Evolutionary conservation across 352 stramenopile species (phyloP).

Genomic region (Globisporangium ultimum): DNA sequence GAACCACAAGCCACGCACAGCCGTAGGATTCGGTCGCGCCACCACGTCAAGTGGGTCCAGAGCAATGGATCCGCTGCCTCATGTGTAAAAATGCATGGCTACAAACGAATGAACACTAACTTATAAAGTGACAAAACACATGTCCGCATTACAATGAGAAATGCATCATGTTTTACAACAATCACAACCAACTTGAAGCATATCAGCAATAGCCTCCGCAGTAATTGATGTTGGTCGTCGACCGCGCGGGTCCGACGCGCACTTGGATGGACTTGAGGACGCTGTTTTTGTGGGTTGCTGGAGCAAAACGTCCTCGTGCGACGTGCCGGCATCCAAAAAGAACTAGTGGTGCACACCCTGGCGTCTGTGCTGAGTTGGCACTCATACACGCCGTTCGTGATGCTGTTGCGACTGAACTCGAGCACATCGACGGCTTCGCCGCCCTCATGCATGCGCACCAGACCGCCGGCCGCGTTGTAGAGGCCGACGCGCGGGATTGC

Average conservation of each 20-base stretch:
- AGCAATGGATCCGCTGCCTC: constrained; percentile 12
- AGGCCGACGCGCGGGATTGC: constrained; percentile 49
- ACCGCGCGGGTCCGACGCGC: constrained; percentile 40
- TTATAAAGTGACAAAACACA: neutral
- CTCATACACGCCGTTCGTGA: constrained; percentile 49
- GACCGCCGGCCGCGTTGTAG: constrained; percentile 39
- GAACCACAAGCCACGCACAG: constrained; percentile 11
- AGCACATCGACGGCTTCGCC: constrained; percentile 50
- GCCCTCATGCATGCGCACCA: constrained; percentile 54
- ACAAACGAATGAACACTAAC: neutral
- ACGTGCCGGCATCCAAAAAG: constrained; percentile 49
- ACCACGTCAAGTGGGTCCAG: constrained; percentile 7
- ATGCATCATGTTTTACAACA: neutral
- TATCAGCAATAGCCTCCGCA: constrained; percentile 62
- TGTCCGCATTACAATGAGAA: no score
- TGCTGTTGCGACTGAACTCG: constrained; percentile 57
- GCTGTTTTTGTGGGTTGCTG: constrained; percentile 37
- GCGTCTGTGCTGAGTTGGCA: constrained; percentile 59
- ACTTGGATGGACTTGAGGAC: constrained; percentile 47
- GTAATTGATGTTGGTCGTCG: constrained; percentile 33
- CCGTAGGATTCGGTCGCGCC: constrained; percentile 12
- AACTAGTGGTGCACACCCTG: constrained; percentile 49
- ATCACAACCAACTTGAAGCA: no score
- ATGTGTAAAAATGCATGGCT: constrained; percentile 8
- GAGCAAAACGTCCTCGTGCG: constrained; percentile 39